Evolutionary conservation across 2,329 filamentous ascomycete species (phyloP), one percentile per base, ranked within the genome.

Genomic region (Aspergillus caelatus): DNA sequence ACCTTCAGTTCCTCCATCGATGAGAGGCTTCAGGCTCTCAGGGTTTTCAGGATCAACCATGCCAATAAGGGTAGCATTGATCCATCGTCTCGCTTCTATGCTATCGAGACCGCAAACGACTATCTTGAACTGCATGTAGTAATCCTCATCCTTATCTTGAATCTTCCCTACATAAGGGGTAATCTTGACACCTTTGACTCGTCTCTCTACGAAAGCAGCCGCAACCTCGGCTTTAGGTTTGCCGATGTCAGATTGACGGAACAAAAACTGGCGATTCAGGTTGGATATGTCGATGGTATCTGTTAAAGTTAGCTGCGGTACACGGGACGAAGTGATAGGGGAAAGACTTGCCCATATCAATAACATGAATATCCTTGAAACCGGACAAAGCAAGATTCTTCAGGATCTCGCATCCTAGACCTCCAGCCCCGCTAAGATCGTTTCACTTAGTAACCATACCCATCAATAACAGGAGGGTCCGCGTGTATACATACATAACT

Each of bases 201-300:
- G 87, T 72, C 87, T 89, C 84, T 96, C 91, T 48, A 99, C 94
- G 72, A 98, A 98, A 12, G 86, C 86, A 10, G 95, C 95, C 4
- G 95, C 95, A 50, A 97, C 92, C 74, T 95, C 92, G 57, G 96
- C 95, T 80, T 99, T 99, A 70, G 86, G 92, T 73, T 93, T 94
- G 43, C 96, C 95, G 32, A 99, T 94, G 77, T 99, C 95, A 64
- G 88, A 84, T 71, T 94, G 87, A 26, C 95, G 92, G 80, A 99
- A 99, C 63, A 99, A 88, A 75, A 99, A 99, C 74, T 99, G 95
- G 48, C 95, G 91, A 79, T 99, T 99, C 26, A 99, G 86, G 77
- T 99, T 99, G 57, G 94, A 97, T 65, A 99, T 94, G 75, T 99
- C 95, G 78, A 99, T 99, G 1, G 94, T 99, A 79, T 99, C 93